phyloP scores from a whole-genome alignment of 2,329 filamentous ascomycete species.

The Cytospora mali region DNA sequence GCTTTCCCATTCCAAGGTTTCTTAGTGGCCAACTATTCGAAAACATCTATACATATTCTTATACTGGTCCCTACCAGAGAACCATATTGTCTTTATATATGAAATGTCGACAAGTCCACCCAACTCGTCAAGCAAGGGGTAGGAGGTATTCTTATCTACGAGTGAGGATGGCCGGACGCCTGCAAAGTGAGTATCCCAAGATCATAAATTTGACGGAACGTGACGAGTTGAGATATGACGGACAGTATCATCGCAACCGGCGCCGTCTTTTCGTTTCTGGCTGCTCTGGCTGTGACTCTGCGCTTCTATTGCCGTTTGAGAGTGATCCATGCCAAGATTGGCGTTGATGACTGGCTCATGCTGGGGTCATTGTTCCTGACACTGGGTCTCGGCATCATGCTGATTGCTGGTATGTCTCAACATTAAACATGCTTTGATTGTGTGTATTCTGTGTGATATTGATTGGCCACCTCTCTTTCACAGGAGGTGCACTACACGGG shows the following conservation, averaged over 20 bases:
- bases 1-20: too few relatives aligned
- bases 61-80: too few relatives aligned
- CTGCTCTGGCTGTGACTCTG: slow-evolving; percentile 11
- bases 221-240: too few relatives aligned
- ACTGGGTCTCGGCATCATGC: slow-evolving; percentile 25
- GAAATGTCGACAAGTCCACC: not conserved
- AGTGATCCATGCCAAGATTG: not conserved
- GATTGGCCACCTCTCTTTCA: too few relatives aligned
- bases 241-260: slow-evolving; percentile 27
- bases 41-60: too few relatives aligned
- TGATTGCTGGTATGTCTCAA: slow-evolving; percentile 23
- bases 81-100: too few relatives aligned
- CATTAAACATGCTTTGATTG: too few relatives aligned
- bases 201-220: not conserved
- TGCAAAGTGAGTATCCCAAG: not conserved
- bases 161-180: slow-evolving; percentile 26
- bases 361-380: slow-evolving; percentile 16
- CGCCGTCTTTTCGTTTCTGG: slow-evolving; percentile 15
- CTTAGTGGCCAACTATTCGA: too few relatives aligned
- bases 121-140: slow-evolving; percentile 9
- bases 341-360: slow-evolving; percentile 26
- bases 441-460: too few relatives aligned
- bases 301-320: slow-evolving; percentile 24
- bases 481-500: slow-evolving; percentile 22
- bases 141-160: slow-evolving; percentile 21